phyloP scores from a whole-genome alignment of 495 filamentous ascomycete genomes.

The Chlorociboria aeruginascens region DNA sequence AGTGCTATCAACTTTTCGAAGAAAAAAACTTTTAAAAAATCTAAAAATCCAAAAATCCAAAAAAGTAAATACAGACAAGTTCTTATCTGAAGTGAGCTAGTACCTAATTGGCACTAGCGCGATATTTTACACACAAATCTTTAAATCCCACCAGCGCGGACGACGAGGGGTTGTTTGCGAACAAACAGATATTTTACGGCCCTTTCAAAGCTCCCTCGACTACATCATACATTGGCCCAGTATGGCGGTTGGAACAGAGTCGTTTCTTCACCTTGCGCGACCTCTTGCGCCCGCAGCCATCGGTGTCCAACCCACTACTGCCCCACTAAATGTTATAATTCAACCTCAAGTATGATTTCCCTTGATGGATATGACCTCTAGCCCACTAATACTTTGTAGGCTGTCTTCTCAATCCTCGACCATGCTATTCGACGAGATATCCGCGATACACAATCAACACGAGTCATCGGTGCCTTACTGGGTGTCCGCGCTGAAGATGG shows the following conservation, averaged over 20 bases:
- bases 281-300: constrained; percentile 72
- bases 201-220: constrained; percentile 3
- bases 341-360: constrained; percentile 72
- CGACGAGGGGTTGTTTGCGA: not conserved
- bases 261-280: constrained; percentile 88
- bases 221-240: constrained; percentile 24
- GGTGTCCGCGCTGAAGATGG: constrained; percentile 91
- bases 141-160: not conserved
- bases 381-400: constrained; percentile 35
- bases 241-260: constrained; percentile 69
- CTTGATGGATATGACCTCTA: not conserved
- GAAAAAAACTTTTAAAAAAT: too few relatives aligned
- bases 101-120: constrained; percentile 18
- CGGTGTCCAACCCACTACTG: constrained; percentile 68
- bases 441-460: constrained; percentile 75
- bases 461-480: constrained; percentile 91
- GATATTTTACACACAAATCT: not conserved
- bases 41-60: too few relatives aligned
- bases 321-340: constrained; percentile 83
- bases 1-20: not conserved
- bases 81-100: constrained; percentile 19
- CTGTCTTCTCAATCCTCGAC: constrained; percentile 93
- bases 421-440: constrained; percentile 62
- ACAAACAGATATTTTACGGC: not conserved
- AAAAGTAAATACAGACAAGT: too few relatives aligned